Conservation (phyloP, 805 yeast genomes). For the Candida lessepsii region DNA sequence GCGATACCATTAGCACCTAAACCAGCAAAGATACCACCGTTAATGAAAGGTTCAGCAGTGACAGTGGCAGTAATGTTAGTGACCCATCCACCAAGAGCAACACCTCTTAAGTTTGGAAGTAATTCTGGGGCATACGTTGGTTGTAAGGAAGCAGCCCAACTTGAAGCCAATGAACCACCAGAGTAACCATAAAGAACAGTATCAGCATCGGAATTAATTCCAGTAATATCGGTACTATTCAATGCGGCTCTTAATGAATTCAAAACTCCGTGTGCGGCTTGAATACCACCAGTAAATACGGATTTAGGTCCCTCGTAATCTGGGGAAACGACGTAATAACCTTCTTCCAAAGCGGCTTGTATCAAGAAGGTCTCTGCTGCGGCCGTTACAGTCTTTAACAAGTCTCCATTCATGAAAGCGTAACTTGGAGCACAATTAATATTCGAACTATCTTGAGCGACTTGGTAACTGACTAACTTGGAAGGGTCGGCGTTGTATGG, state of each 20-base stretch:
- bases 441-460: constrained; percentile 29
- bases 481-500: constrained; percentile 28
- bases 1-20: constrained; percentile 27
- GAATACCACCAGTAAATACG: constrained; percentile 32
- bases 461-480: constrained; percentile 27
- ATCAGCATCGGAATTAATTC: constrained; percentile 19
- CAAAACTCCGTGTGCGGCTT: constrained; percentile 30
- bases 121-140: constrained; percentile 38
- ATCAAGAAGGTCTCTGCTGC: constrained; percentile 19
- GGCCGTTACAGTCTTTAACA: constrained; percentile 12
- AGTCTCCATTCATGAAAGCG: constrained; percentile 18
- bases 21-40: constrained; percentile 29
- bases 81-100: constrained; percentile 36
- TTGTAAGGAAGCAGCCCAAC: constrained; percentile 39
- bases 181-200: constrained; percentile 36
- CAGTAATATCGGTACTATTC: constrained; percentile 17
- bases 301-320: constrained; percentile 37
- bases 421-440: constrained; percentile 29
- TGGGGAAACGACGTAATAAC: constrained; percentile 34
- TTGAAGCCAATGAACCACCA: constrained; percentile 39
- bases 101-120: constrained; percentile 24
- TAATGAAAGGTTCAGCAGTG: constrained; percentile 16
- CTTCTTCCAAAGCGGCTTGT: constrained; percentile 24
- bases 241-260: constrained; percentile 32
- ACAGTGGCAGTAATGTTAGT: constrained; percentile 32